Evolutionary conservation across 169 alveolate genomes (phyloP).

Genomic region (Plasmodium coatneyi): DNA sequence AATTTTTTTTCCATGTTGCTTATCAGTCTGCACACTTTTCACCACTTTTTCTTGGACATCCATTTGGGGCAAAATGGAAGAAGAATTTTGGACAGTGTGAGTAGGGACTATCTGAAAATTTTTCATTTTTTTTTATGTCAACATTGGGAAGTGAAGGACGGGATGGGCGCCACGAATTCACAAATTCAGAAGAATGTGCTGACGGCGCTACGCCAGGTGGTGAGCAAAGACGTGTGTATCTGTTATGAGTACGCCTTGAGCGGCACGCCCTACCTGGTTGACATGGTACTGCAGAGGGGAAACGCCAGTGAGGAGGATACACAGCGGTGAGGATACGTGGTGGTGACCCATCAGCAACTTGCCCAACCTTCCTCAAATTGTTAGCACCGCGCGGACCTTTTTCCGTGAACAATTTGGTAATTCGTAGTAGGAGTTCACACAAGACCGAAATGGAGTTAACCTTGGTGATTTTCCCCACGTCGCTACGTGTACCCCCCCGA

Average conservation of each 20-base stretch:
- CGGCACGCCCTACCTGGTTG: slow-evolving; percentile 22
- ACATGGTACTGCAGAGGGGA: slow-evolving; percentile 5
- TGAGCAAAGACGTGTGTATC: background rate
- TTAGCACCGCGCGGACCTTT: background rate
- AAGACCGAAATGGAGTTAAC: background rate
- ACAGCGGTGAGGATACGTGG: background rate
- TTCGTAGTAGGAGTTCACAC: background rate
- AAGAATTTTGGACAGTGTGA: background rate
- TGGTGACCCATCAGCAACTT: background rate
- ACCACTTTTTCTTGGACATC: slow-evolving; percentile 11
- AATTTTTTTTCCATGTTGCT: slow-evolving; percentile 26
- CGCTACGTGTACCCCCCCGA: background rate
- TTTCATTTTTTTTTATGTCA: slow-evolving; percentile 20
- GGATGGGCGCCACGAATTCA: slow-evolving; percentile 13
- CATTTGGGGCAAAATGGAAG: background rate
- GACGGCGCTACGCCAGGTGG: background rate
- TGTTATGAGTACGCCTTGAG: slow-evolving; percentile 20
- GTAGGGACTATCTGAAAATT: background rate
- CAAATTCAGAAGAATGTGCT: slow-evolving; percentile 51
- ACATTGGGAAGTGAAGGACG: background rate
- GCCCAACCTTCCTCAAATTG: background rate
- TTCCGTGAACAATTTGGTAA: background rate
- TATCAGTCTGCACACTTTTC: slow-evolving; percentile 24
- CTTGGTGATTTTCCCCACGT: background rate
- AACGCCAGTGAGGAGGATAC: background rate